These are phyloP conservation scores for Myriosclerotinia duriaeana DNA, from an alignment of 2,329 filamentous ascomycete genomes.

Conservation along the genomic window DNA sequence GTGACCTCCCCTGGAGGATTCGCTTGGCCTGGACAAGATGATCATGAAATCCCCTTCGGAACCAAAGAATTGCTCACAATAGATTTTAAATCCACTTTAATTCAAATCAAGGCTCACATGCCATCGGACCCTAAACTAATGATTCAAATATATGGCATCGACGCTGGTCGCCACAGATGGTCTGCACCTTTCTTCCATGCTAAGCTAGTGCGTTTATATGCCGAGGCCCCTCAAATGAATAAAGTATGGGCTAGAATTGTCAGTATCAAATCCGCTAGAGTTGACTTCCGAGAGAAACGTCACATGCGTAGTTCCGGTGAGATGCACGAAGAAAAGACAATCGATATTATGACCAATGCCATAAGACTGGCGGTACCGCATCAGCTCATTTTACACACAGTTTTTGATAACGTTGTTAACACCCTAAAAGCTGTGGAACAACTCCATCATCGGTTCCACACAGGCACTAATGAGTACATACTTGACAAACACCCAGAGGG, in stretches of 20 bases:
- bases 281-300: constrained; percentile 77
- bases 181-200: constrained; percentile 77
- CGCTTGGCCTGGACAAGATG: constrained; percentile 18
- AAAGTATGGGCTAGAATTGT: constrained; percentile 83
- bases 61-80: constrained; percentile 69
- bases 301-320: constrained; percentile 61
- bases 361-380: constrained; percentile 87
- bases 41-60: constrained; percentile 30
- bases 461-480: constrained; percentile 83
- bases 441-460: constrained; percentile 88
- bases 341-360: constrained; percentile 82
- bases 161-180: constrained; percentile 84
- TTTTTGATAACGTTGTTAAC: constrained; percentile 93
- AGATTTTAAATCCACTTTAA: constrained; percentile 75
- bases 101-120: constrained; percentile 87
- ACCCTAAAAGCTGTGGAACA: constrained; percentile 84
- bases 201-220: constrained; percentile 79
- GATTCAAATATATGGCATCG: constrained; percentile 81
- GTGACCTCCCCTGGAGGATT: constrained; percentile 34
- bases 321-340: constrained; percentile 70
- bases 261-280: constrained; percentile 75
- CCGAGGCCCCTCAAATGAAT: constrained; percentile 79
- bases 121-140: constrained; percentile 88
- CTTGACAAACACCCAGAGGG: constrained; percentile 80
- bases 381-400: constrained; percentile 81